phyloP scores from a whole-genome alignment of 2,329 filamentous ascomycete species.

The Xylariaceae sp. region DNA sequence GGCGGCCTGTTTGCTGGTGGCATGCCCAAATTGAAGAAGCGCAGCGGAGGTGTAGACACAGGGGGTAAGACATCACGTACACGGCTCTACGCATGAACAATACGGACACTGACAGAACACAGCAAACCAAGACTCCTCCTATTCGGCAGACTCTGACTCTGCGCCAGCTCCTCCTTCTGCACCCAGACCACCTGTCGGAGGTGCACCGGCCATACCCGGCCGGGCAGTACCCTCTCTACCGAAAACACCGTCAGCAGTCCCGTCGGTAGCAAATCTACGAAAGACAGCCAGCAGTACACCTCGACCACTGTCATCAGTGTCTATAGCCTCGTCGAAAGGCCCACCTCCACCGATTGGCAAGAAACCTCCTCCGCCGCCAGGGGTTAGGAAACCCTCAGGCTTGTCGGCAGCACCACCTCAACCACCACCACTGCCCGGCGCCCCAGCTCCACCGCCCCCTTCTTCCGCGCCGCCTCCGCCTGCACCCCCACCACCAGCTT shows the following conservation, averaged over 20 bases:
- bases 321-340: slow-evolving; percentile 58
- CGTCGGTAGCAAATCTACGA: slow-evolving; percentile 57
- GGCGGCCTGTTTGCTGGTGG: slow-evolving; percentile 88
- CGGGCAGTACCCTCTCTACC: slow-evolving; percentile 42
- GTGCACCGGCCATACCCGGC: slow-evolving; percentile 58
- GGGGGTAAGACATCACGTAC: slow-evolving; percentile 47
- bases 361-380: slow-evolving; percentile 65
- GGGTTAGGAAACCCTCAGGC: slow-evolving; percentile 55
- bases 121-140: slow-evolving; percentile 69
- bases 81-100: background rate
- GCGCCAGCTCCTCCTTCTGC: slow-evolving; percentile 55
- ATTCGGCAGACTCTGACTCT: slow-evolving; percentile 77
- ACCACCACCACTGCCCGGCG: slow-evolving; percentile 31
- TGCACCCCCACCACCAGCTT: slow-evolving; percentile 44
- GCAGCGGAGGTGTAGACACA: slow-evolving; percentile 75
- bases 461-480: slow-evolving; percentile 39
- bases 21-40: slow-evolving; percentile 92
- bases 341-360: slow-evolving; percentile 78
- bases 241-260: slow-evolving; percentile 14
- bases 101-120: slow-evolving; percentile 11
- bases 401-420: slow-evolving; percentile 23
- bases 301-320: slow-evolving; percentile 60
- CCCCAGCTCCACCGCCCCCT: slow-evolving; percentile 35
- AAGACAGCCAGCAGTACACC: slow-evolving; percentile 51
- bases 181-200: slow-evolving; percentile 58